Base-by-base conservation (phyloP, 768 basidiomycete genomes). In the Tulasnella sp. region DNA sequence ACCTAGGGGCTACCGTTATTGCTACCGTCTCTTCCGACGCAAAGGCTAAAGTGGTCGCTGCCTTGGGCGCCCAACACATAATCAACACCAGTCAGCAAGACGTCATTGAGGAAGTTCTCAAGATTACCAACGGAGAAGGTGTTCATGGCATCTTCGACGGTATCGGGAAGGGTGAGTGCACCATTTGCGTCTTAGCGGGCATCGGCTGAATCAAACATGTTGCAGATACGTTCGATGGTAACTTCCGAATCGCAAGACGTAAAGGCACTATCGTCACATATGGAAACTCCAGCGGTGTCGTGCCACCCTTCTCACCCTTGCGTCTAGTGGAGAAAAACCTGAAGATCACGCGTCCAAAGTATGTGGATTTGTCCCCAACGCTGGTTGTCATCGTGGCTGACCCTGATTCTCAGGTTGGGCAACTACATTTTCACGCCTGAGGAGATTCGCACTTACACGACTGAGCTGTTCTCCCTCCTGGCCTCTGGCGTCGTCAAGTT, bases 131-230 rank as follows among this genome's bases (percentile, higher is more conserved):
- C 39, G 86, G 86, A 6, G 75, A 81, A 62, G 87, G 89, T 14
- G 86, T 91, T 4, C 78, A 94, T 61, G 93, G 80, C 14, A 78
- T 90, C 21, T 94, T 84, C 64, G 94, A 99, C 64, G 94, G 94
- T 27, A 90, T 99, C n/a, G 94, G 94, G 1, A 93, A 87, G 72
- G 86, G 90, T 67, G 97, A 92, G 78, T 93, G 70, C 58, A 85
- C 74, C 1, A 27, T 57, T 15, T 1, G 1, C 46, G 15, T 21
- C 29, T 41, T 11, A 3, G 8, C 29, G 4, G 15, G 8, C 17
- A 12, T 40, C 19, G 36, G 23, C 11, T 8, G 19, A 36, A 5
- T 0, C 12, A 12, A 3, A 19, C 6, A 3, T 11, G 29, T 36
- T 31, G 0, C 62, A 86, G 84, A 4, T 86, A 57, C 55, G 5